Conservation (phyloP, 2,329 filamentous ascomycete genomes). For the Phoma sp. region DNA sequence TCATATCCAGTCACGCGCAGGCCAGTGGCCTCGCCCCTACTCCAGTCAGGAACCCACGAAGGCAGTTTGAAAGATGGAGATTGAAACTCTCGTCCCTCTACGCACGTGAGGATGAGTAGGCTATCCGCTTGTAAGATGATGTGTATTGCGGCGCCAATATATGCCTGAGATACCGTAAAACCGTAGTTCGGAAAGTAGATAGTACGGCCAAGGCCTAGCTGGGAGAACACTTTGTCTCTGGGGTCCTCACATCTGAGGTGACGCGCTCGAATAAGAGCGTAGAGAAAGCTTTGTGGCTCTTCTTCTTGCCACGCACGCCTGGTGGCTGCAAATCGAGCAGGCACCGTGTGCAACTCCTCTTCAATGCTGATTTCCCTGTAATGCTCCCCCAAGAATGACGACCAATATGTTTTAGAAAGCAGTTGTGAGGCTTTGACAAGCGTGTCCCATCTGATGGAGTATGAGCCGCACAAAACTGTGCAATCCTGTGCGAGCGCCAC, state of each 20-base stretch:
- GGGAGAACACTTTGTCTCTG: slow-evolving; percentile 28
- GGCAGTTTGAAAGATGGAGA: slow-evolving; percentile 10
- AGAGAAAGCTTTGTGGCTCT: slow-evolving; percentile 13
- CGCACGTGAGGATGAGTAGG: slow-evolving; percentile 20
- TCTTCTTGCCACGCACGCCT: not conserved
- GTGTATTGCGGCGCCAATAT: slow-evolving; percentile 20
- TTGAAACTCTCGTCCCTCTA: slow-evolving; percentile 25
- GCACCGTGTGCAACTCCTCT: not conserved
- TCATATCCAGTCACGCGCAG: slow-evolving; percentile 23
- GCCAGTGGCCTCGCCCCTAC: slow-evolving; percentile 5
- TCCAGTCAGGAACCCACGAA: slow-evolving; percentile 32
- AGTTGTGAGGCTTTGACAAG: too few species aligned
- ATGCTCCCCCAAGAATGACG: too few species aligned
- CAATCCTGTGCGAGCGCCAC: slow-evolving; percentile 15
- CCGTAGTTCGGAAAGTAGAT: slow-evolving; percentile 19
- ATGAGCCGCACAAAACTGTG: not conserved
- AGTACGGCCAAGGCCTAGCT: slow-evolving; percentile 18
- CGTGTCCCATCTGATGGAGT: too few species aligned
- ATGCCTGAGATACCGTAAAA: not conserved
- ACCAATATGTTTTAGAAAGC: too few species aligned
- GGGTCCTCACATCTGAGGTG: slow-evolving; percentile 18
- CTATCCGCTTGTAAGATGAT: slow-evolving; percentile 18
- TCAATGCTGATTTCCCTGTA: too few species aligned
- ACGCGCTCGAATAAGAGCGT: slow-evolving; percentile 19
- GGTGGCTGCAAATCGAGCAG: slow-evolving; percentile 14